A percentile compares a stretch with the other conserved stretches of the same genome.
These are phyloP conservation scores for Ilyonectria robusta DNA, from an alignment of 2,329 filamentous ascomycete genomes.

Conservation along the genomic window DNA sequence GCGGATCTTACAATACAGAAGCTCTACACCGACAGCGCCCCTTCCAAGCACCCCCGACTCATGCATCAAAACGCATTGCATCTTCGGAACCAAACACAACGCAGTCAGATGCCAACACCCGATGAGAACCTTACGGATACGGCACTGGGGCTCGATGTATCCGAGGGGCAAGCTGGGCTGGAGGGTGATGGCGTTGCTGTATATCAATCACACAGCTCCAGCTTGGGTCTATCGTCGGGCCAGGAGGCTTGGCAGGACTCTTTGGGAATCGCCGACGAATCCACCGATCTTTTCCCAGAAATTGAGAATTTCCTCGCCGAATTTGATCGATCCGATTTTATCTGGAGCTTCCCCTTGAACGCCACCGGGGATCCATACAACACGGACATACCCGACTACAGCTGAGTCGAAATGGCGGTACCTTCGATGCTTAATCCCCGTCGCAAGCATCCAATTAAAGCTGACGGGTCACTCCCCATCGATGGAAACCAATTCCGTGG, in stretches of 20 bases:
- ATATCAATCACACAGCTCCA: not conserved
- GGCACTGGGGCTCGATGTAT: not conserved
- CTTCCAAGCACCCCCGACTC: conserved; percentile 22
- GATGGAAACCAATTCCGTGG: not conserved
- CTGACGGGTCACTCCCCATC: not conserved
- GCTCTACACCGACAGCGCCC: conserved; percentile 22
- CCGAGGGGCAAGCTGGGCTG: not conserved
- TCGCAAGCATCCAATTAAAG: not conserved
- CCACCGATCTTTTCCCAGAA: conserved; percentile 29
- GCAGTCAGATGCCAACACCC: not conserved
- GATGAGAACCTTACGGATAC: not conserved
- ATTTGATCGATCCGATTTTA: conserved; percentile 33
- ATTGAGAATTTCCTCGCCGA: conserved; percentile 38
- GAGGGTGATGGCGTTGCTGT: not conserved
- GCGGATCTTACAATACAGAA: conserved; percentile 32
- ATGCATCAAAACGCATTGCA: not conserved
- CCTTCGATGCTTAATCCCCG: not conserved
- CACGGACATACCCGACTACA: conserved; percentile 15
- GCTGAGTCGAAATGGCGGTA: not conserved
- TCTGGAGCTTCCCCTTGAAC: conserved; percentile 30
- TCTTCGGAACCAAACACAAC: not conserved
- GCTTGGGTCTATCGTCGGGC: conserved; percentile 2
- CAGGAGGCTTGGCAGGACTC: conserved; percentile 20
- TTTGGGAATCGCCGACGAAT: not conserved
- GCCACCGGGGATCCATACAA: conserved; percentile 17